Conservation (phyloP, 2,329 filamentous ascomycete genomes). For the Parafenestella ontariensis region DNA sequence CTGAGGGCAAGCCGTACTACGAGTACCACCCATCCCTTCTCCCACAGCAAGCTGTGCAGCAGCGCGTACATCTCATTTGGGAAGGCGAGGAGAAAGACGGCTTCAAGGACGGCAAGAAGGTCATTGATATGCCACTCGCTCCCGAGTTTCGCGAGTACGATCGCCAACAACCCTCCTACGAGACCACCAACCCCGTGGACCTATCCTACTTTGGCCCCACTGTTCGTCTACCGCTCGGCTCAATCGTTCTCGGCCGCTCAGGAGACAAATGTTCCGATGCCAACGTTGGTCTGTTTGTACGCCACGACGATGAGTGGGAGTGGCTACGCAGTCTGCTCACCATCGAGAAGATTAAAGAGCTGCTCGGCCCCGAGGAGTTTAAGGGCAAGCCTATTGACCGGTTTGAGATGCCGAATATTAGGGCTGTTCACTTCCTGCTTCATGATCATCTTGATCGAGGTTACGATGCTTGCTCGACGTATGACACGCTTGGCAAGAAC, state of each 20-base stretch:
- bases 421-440: slow-evolving; percentile 53
- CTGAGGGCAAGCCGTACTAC: slow-evolving; percentile 41
- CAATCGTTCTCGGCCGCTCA: slow-evolving; percentile 41
- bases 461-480: slow-evolving; percentile 52
- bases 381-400: slow-evolving; percentile 46
- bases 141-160: slow-evolving; percentile 28
- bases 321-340: slow-evolving; percentile 40
- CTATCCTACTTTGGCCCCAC: slow-evolving; percentile 47
- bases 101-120: slow-evolving; percentile 24
- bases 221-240: slow-evolving; percentile 47
- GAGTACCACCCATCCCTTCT: slow-evolving; percentile 52
- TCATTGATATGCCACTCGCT: slow-evolving; percentile 26
- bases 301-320: slow-evolving; percentile 40
- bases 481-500: slow-evolving; percentile 58
- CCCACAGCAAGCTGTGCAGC: slow-evolving; percentile 36
- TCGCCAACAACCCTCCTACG: slow-evolving; percentile 40
- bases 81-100: slow-evolving; percentile 19
- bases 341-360: slow-evolving; percentile 34
- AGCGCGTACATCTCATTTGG: slow-evolving; percentile 40
- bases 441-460: slow-evolving; percentile 57
- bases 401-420: slow-evolving; percentile 48
- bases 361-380: slow-evolving; percentile 41
- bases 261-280: slow-evolving; percentile 43
- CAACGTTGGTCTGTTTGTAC: slow-evolving; percentile 45
- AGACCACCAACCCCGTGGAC: slow-evolving; percentile 34